Evolutionary conservation across 2,329 filamentous ascomycete species (phyloP).

Genomic region (Atkinsonella hypoxylon): DNA sequence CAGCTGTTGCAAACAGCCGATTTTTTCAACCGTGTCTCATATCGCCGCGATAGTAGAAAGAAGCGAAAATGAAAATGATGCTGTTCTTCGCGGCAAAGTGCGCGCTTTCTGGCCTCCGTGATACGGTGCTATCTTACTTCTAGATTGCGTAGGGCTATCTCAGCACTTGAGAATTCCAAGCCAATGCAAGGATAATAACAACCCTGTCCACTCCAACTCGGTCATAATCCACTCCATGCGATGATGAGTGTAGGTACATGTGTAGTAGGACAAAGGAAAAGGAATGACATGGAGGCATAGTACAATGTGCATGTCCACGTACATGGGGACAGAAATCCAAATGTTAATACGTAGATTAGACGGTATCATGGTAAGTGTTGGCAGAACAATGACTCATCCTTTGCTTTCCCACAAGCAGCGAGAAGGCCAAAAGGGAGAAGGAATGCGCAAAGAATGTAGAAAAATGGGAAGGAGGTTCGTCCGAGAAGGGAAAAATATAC

Average conservation of each 20-base stretch:
- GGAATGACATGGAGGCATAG: neutral
- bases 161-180: conserved; percentile 2
- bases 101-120: neutral
- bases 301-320: neutral
- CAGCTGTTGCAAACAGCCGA: no score
- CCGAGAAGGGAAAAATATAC: neutral
- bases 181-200: neutral
- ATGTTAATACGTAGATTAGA: neutral
- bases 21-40: neutral
- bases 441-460: neutral
- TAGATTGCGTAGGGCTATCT: neutral
- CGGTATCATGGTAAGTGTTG: neutral
- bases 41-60: neutral
- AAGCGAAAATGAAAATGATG: neutral
- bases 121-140: neutral
- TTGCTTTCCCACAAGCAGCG: neutral
- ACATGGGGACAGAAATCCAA: neutral
- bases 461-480: neutral
- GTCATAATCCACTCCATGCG: neutral
- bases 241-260: neutral
- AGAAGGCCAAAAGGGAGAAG: neutral
- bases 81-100: neutral
- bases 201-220: neutral
- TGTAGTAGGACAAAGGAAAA: neutral
- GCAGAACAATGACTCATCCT: neutral